Percentiles rank a stretch among this genome's conserved stretches.
Conservation (phyloP, 2,329 filamentous ascomycete species). For the Penicillium sumatraense region DNA sequence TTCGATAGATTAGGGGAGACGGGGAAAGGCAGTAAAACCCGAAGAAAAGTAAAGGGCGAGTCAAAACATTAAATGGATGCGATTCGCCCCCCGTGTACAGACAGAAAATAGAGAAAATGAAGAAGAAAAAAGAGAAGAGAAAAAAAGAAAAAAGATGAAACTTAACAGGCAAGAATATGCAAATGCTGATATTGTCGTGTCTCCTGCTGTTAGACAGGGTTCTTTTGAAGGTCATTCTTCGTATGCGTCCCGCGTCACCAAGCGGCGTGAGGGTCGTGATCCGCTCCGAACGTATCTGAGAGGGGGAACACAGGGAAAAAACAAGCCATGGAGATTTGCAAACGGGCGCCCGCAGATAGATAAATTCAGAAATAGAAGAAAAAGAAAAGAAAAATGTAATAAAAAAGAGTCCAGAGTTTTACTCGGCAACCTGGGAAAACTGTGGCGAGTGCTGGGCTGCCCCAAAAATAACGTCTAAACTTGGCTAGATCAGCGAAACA, state of each 20-base stretch:
- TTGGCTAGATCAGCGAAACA: constrained; percentile 47
- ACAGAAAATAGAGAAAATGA: constrained; percentile 13
- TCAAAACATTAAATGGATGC: constrained; percentile 36
- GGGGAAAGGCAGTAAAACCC: constrained; percentile 4
- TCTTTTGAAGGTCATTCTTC: constrained; percentile 41
- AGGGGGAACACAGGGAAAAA: constrained; percentile 19
- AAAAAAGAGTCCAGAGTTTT: constrained; percentile 18
- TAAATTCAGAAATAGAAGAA: constrained; percentile 14
- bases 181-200: constrained; percentile 45
- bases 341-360: constrained; percentile 26
- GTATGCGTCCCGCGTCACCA: constrained; percentile 38
- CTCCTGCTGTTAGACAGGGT: constrained; percentile 35
- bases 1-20: constrained; percentile 14
- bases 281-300: constrained; percentile 28
- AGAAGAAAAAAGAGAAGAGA: neutral
- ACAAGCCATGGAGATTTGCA: constrained; percentile 32
- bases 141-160: neutral
- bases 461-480: constrained; percentile 48
- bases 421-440: constrained; percentile 18
- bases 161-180: constrained; percentile 37
- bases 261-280: constrained; percentile 29
- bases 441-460: constrained; percentile 42
- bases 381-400: constrained; percentile 25
- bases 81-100: constrained; percentile 39
- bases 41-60: constrained; percentile 15